A percentile compares a stretch with the other conserved stretches of the same genome.
phyloP scores from a whole-genome alignment of 352 stramenopile species.

The Globisporangium middletonii region DNA sequence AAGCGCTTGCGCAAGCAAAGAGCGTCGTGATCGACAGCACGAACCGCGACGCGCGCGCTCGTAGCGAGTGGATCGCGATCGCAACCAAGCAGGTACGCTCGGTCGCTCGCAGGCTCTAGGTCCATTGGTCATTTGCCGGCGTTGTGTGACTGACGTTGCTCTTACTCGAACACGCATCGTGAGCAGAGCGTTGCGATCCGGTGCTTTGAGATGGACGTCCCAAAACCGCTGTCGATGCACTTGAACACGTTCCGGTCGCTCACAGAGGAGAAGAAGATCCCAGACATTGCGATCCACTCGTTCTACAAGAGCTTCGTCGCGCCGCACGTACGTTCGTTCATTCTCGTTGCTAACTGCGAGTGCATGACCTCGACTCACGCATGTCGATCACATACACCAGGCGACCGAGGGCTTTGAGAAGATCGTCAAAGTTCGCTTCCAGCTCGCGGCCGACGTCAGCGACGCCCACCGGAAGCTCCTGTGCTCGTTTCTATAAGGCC shows the following conservation, averaged over 20 bases:
- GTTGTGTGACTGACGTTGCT: background rate
- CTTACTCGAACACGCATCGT: background rate
- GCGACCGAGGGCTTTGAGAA: slow-evolving; percentile 65
- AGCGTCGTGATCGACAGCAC: slow-evolving; percentile 87
- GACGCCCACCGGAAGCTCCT: slow-evolving; percentile 34
- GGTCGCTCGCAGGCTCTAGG: too few relatives aligned
- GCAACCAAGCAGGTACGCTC: slow-evolving; percentile 49
- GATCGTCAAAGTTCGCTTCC: slow-evolving; percentile 67
- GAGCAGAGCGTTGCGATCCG: slow-evolving; percentile 47
- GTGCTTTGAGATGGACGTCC: slow-evolving; percentile 74
- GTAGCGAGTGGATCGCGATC: slow-evolving; percentile 70
- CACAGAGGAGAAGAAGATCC: slow-evolving; percentile 67
- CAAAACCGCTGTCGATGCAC: slow-evolving; percentile 77
- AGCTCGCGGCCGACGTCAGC: slow-evolving; percentile 23
- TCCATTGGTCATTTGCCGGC: too few relatives aligned
- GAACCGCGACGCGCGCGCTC: slow-evolving; percentile 56
- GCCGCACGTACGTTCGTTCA: slow-evolving; percentile 25
- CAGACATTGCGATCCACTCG: slow-evolving; percentile 81
- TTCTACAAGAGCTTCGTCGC: slow-evolving; percentile 80
- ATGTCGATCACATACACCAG: slow-evolving; percentile 18
- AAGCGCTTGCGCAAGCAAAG: slow-evolving; percentile 45
- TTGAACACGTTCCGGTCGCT: slow-evolving; percentile 81
- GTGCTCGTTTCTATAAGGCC: slow-evolving; percentile 54
- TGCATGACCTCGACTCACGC: background rate
- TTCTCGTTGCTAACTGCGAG: background rate